phyloP scores from a whole-genome alignment of 176 grass and related monocot species.

The Lolium rigidum region DNA sequence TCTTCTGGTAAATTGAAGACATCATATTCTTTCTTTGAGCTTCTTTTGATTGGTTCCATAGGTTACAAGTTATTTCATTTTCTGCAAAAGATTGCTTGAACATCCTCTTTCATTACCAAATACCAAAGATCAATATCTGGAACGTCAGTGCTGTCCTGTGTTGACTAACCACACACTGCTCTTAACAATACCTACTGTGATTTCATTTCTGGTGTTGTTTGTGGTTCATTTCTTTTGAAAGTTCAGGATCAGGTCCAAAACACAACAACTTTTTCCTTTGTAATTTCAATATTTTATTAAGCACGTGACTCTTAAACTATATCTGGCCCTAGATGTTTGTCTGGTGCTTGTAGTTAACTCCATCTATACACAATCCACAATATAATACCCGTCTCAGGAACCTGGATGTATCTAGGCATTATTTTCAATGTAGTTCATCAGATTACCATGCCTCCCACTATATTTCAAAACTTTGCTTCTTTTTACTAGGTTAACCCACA shows the following conservation, averaged over 20 bases:
- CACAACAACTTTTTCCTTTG: background rate
- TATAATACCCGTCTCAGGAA: background rate
- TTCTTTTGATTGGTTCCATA: background rate
- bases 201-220: background rate
- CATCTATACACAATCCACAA: background rate
- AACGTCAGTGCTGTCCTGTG: background rate
- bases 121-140: background rate
- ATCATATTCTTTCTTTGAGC: background rate
- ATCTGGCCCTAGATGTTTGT: background rate
- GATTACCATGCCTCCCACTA: background rate
- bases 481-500: conserved; percentile 75
- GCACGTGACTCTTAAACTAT: background rate
- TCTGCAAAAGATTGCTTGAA: background rate
- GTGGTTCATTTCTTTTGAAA: background rate
- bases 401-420: background rate
- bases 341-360: background rate
- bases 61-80: background rate
- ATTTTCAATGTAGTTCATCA: background rate
- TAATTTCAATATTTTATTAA: conserved; percentile 23
- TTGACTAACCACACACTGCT: background rate
- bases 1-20: conserved; percentile 59
- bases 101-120: background rate
- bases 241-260: conserved; percentile 12
- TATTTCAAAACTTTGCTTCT: conserved; percentile 12
- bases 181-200: background rate